A percentile compares a stretch with the other conserved stretches of the same genome.
Evolutionary conservation across 139 green algal genomes (phyloP).

Genomic region (Tetraselmis striata): DNA sequence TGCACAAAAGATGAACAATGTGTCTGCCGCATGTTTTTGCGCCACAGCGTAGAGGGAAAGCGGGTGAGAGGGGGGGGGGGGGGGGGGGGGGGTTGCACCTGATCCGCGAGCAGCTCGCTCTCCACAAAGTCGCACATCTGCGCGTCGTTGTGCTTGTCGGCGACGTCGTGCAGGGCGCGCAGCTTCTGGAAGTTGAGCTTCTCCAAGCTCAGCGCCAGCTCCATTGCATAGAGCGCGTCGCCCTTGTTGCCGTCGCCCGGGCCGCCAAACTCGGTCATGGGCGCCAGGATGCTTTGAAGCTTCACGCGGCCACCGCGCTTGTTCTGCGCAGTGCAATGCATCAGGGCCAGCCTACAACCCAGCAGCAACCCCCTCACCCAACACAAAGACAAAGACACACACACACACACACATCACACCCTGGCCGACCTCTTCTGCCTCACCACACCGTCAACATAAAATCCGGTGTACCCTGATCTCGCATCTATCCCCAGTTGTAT

Average conservation of each 20-base stretch:
- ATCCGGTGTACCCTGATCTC: too few relatives aligned
- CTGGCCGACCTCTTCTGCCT: too few relatives aligned
- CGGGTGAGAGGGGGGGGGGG: too few relatives aligned
- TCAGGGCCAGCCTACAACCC: neutral
- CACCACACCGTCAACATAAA: too few relatives aligned
- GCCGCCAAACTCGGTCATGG: constrained; percentile 70
- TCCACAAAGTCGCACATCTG: constrained; percentile 84
- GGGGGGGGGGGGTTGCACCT: neutral
- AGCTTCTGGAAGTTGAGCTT: constrained; percentile 95
- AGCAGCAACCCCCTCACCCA: neutral
- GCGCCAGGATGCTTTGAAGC: constrained; percentile 73
- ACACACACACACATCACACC: too few relatives aligned
- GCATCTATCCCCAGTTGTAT: too few relatives aligned
- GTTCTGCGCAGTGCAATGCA: constrained; percentile 49
- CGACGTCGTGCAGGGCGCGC: constrained; percentile 57
- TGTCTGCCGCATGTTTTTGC: too few relatives aligned
- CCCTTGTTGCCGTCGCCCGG: constrained; percentile 50
- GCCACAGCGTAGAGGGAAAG: too few relatives aligned
- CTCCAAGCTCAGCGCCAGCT: constrained; percentile 87
- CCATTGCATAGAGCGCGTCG: constrained; percentile 92
- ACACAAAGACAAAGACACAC: too few relatives aligned
- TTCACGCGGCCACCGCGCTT: constrained; percentile 80
- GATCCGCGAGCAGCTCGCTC: neutral
- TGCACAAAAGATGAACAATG: too few relatives aligned
- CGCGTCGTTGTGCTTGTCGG: constrained; percentile 68